Evolutionary conservation across 345 rosid species (phyloP).

Genomic region (Luvunga scandens): DNA sequence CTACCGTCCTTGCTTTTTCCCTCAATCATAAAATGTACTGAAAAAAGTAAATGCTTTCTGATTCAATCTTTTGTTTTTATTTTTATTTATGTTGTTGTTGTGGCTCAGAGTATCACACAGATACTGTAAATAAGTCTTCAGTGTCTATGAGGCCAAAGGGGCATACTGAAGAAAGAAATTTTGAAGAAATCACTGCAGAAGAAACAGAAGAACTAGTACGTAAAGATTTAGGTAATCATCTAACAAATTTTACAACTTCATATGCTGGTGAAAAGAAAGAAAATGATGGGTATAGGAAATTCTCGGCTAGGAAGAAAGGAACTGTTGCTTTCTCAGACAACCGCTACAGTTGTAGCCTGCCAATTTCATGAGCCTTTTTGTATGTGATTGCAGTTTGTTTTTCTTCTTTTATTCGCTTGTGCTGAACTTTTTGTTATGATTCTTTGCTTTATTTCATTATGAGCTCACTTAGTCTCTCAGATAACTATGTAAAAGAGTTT

Average conservation of each 20-base stretch:
- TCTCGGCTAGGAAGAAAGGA: slow-evolving; percentile 40
- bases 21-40: background rate
- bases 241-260: slow-evolving; percentile 20
- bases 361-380: background rate
- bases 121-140: slow-evolving; percentile 16
- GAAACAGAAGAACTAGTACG: slow-evolving; percentile 5
- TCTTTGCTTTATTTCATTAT: background rate
- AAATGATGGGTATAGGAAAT: slow-evolving; percentile 5
- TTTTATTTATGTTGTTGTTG: background rate
- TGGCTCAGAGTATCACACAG: slow-evolving; percentile 17
- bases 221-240: slow-evolving; percentile 14
- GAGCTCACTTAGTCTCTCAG: background rate
- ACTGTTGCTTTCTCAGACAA: background rate
- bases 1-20: background rate
- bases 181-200: slow-evolving; percentile 19
- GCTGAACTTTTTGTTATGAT: background rate
- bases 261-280: slow-evolving; percentile 15
- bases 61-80: background rate
- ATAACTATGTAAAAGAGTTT: background rate
- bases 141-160: slow-evolving; percentile 18
- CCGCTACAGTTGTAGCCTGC: background rate
- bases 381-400: slow-evolving; percentile 5
- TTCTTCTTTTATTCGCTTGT: background rate
- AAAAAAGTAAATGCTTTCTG: background rate
- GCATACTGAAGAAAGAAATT: slow-evolving; percentile 22